A percentile compares a stretch with the other conserved stretches of the same genome.
Conservation (phyloP, 148 eudicot genomes). For the Cornus kousa region DNA sequence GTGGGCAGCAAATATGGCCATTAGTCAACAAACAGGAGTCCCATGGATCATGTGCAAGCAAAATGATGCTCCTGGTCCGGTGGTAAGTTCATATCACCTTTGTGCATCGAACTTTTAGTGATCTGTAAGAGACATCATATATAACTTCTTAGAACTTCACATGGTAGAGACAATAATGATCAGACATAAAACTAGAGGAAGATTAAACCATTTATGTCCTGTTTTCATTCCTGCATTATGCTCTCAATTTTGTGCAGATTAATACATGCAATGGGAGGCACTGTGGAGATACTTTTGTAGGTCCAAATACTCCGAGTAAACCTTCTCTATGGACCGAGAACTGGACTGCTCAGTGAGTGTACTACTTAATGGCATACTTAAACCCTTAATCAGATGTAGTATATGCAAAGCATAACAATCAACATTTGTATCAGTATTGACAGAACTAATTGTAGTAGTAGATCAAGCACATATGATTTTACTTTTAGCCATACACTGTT, state of each 20-base stretch:
- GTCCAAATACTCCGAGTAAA: conserved; percentile 77
- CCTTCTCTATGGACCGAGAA: conserved; percentile 92
- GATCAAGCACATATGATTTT: no score
- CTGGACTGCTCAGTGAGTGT: conserved; percentile 93
- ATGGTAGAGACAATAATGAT: no score
- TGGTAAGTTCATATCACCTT: conserved; percentile 40
- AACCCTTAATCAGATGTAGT: background rate
- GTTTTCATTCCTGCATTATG: background rate
- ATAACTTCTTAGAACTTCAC: background rate
- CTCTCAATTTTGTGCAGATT: conserved; percentile 40
- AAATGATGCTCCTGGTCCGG: conserved; percentile 62
- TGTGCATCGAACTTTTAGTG: background rate
- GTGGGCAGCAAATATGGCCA: conserved; percentile 84
- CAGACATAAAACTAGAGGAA: background rate
- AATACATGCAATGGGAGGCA: conserved; percentile 92
- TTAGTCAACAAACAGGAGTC: conserved; percentile 44
- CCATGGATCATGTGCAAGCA: conserved; percentile 99
- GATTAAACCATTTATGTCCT: background rate
- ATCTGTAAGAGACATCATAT: background rate
- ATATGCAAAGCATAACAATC: background rate
- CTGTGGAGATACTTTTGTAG: conserved; percentile 79
- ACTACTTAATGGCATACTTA: background rate
- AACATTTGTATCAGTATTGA: no score
- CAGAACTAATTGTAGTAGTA: no score
- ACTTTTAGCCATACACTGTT: no score